Evolutionary conservation across 495 filamentous ascomycete species (phyloP).

Genomic region (Aspergillus carlsbadensis): DNA sequence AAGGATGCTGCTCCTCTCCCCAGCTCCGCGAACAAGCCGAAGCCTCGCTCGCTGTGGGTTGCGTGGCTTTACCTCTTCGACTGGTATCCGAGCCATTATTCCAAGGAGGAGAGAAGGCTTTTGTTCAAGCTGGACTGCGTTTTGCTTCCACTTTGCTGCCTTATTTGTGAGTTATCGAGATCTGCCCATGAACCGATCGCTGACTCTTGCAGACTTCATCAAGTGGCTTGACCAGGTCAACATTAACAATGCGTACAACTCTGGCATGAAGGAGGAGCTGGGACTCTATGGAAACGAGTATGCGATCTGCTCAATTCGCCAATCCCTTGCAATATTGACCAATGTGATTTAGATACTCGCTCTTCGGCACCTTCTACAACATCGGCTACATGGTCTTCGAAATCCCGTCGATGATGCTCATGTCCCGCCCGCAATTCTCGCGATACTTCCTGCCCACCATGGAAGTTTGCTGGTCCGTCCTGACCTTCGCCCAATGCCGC

Average conservation of each 20-base stretch:
- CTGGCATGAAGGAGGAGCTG: conserved; percentile 63
- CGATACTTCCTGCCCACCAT: conserved; percentile 19
- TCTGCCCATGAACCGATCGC: not conserved
- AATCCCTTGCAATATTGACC: no score
- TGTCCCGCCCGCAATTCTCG: conserved; percentile 13
- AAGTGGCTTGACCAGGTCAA: conserved; percentile 21
- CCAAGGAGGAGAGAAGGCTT: conserved; percentile 16
- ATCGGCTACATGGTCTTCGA: conserved; percentile 22
- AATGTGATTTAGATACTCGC: conserved; percentile 12
- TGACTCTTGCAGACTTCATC: conserved; percentile 19
- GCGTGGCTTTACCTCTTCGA: conserved; percentile 21
- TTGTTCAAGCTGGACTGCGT: conserved; percentile 21
- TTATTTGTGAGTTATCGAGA: conserved; percentile 11
- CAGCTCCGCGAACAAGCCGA: conserved; percentile 6
- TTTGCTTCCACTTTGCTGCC: conserved; percentile 21
- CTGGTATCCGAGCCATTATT: conserved; percentile 22
- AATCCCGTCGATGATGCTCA: conserved; percentile 20
- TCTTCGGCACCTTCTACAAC: conserved; percentile 23
- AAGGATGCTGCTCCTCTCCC: not conserved
- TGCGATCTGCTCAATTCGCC: not conserved
- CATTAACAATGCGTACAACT: conserved; percentile 55
- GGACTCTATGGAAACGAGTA: conserved; percentile 50
- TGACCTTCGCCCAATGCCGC: conserved; percentile 13
- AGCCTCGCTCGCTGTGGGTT: conserved; percentile 13
- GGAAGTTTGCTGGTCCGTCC: conserved; percentile 11